phyloP scores from a whole-genome alignment of 495 filamentous ascomycete species.

The Xylona heveae region DNA sequence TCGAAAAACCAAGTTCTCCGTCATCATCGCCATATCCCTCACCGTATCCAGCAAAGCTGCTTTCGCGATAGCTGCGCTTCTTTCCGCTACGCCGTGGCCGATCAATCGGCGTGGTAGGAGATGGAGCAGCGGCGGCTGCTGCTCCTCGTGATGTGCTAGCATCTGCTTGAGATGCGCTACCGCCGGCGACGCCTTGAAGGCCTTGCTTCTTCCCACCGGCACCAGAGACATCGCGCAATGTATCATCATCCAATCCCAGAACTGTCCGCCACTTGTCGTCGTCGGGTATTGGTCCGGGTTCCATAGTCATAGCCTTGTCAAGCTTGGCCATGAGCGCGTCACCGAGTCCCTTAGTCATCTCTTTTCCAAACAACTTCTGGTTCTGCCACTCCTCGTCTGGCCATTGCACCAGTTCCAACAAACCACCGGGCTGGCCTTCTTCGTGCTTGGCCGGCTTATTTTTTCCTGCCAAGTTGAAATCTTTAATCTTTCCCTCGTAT shows the following conservation, averaged over 20 bases:
- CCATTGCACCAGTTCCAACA: slow-evolving; percentile 19
- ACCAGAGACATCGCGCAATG: slow-evolving; percentile 10
- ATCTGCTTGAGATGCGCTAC: neutral
- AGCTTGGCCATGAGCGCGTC: slow-evolving; percentile 21
- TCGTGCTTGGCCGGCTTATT: slow-evolving; percentile 35
- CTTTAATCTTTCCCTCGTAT: slow-evolving; percentile 49
- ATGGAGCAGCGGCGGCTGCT: neutral
- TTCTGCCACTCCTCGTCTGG: slow-evolving; percentile 48
- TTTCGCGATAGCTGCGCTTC: slow-evolving; percentile 47
- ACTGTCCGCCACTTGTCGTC: slow-evolving; percentile 34
- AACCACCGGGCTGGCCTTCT: slow-evolving; percentile 10
- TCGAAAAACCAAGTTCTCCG: slow-evolving; percentile 10
- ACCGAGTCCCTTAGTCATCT: slow-evolving; percentile 18
- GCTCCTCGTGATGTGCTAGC: neutral
- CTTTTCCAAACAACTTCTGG: slow-evolving; percentile 39
- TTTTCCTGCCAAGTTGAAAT: slow-evolving; percentile 36
- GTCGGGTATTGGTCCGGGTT: slow-evolving; percentile 31
- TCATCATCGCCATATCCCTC: slow-evolving; percentile 42
- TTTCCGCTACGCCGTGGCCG: slow-evolving; percentile 36
- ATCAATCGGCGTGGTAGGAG: slow-evolving; percentile 7
- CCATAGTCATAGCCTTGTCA: slow-evolving; percentile 32
- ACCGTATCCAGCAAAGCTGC: slow-evolving; percentile 45
- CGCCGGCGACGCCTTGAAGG: slow-evolving; percentile 2
- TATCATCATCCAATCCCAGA: slow-evolving; percentile 35
- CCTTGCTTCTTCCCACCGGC: slow-evolving; percentile 1